These are phyloP conservation scores for Blastocrithidia nonstop DNA, from an alignment of 208 protist genomes.

Conservation along the genomic window DNA sequence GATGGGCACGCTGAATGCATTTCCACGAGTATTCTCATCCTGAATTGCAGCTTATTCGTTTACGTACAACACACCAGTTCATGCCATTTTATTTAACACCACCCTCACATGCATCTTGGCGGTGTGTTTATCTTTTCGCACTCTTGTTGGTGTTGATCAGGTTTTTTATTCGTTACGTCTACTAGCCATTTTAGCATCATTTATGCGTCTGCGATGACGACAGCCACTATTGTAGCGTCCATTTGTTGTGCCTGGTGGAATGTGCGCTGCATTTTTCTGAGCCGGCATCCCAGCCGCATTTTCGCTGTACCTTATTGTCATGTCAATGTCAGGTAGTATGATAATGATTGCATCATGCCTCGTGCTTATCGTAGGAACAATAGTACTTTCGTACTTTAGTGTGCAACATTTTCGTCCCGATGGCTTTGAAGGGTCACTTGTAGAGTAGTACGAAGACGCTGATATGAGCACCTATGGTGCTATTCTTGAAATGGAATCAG, in stretches of 20 bases:
- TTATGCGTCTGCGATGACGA: constrained; percentile 45
- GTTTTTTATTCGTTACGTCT: constrained; percentile 73
- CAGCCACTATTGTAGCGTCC: constrained; percentile 68
- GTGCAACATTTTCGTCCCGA: constrained; percentile 46
- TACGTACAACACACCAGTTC: constrained; percentile 41
- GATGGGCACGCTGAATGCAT: constrained; percentile 78
- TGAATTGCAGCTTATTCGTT: constrained; percentile 46
- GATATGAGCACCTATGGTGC: constrained; percentile 70
- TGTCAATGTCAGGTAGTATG: constrained; percentile 31
- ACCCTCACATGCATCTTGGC: constrained; percentile 56
- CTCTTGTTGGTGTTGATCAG: constrained; percentile 69
- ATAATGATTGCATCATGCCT: constrained; percentile 37
- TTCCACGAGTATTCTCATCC: constrained; percentile 45
- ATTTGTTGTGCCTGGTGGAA: constrained; percentile 55
- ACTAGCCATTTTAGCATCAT: constrained; percentile 51
- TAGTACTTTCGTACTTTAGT: constrained; percentile 35
- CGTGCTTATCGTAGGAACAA: constrained; percentile 36
- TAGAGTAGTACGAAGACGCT: constrained; percentile 77
- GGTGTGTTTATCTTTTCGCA: constrained; percentile 57
- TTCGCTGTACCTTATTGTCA: constrained; percentile 43
- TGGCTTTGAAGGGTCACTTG: constrained; percentile 65
- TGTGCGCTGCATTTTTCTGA: constrained; percentile 22
- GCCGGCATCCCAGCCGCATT: constrained; percentile 59
- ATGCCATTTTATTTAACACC: constrained; percentile 71
- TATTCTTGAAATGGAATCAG: constrained; percentile 52